Percentiles rank a stretch among this genome's conserved stretches.
Conservation (phyloP, 257 asterid species). For the Schizonepeta tenuifolia region DNA sequence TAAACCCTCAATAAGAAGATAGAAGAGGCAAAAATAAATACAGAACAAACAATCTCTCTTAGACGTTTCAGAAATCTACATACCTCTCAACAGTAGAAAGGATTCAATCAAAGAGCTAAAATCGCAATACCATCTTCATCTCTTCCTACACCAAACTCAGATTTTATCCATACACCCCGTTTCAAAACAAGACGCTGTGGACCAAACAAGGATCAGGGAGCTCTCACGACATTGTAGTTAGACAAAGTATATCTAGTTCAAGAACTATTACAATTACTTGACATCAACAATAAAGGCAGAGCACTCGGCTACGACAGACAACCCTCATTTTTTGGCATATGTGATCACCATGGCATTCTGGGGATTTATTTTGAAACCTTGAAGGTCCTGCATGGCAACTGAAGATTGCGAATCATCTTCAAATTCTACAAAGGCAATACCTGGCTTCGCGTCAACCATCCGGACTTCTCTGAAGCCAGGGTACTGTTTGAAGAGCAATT, state of each 20-base stretch:
- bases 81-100: background rate
- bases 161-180: background rate
- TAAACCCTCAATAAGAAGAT: background rate
- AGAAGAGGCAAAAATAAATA: background rate
- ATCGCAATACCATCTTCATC: conserved; percentile 1
- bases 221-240: background rate
- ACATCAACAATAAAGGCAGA: conserved; percentile 6
- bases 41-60: background rate
- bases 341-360: conserved; percentile 92
- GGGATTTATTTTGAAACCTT: conserved; percentile 89
- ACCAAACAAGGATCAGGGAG: background rate
- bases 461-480: conserved; percentile 97
- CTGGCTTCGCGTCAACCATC: conserved; percentile 95
- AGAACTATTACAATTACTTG: conserved; percentile 15
- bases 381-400: conserved; percentile 97
- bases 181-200: background rate
- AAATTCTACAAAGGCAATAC: conserved; percentile 94
- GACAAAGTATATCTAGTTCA: conserved; percentile 7
- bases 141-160: background rate
- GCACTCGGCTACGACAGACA: background rate
- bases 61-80: background rate
- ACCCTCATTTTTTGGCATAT: conserved; percentile 74
- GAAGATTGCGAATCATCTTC: conserved; percentile 87
- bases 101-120: conserved; percentile 15
- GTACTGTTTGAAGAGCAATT: conserved; percentile 90